Percentiles rank a stretch among this genome's conserved stretches.
Conservation (phyloP, 2,329 filamentous ascomycete species). For the Colletotrichum sp. region DNA sequence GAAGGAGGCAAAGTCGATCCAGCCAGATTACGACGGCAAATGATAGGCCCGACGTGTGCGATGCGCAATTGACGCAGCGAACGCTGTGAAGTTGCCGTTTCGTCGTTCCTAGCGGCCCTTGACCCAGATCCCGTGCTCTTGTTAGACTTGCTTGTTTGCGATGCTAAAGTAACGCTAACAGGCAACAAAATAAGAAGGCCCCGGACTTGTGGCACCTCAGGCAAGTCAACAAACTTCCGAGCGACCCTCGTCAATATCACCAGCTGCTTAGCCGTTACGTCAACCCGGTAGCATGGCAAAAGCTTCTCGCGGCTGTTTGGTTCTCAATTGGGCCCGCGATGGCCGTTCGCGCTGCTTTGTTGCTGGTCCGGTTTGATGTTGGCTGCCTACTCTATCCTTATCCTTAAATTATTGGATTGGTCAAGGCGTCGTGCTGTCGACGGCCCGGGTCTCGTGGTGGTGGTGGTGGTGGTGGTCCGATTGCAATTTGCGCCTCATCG, state of each 20-base stretch:
- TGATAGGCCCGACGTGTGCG: neutral
- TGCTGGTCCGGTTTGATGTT: slow-evolving; percentile 3
- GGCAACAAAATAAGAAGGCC: neutral
- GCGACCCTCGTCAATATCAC: neutral
- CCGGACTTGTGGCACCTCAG: neutral
- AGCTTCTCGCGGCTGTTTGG: neutral
- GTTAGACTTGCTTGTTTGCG: neutral
- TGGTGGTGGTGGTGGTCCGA: neutral
- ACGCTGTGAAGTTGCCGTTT: neutral
- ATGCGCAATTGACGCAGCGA: neutral
- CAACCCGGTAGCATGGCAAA: neutral
- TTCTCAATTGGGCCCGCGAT: neutral
- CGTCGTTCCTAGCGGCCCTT: neutral
- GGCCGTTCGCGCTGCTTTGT: neutral
- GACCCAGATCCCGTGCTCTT: neutral
- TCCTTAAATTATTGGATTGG: neutral
- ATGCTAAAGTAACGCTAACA: neutral
- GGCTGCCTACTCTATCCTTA: neutral
- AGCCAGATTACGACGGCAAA: neutral
- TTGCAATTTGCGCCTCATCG: neutral
- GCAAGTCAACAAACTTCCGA: neutral
- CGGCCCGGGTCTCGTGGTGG: neutral
- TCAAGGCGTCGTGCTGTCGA: neutral
- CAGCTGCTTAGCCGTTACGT: neutral
- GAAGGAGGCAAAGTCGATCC: neutral